Evolutionary conservation across 768 basidiomycete genomes (phyloP), one percentile per base, ranked within the genome.

Genomic region (Suillus ampliporus): DNA sequence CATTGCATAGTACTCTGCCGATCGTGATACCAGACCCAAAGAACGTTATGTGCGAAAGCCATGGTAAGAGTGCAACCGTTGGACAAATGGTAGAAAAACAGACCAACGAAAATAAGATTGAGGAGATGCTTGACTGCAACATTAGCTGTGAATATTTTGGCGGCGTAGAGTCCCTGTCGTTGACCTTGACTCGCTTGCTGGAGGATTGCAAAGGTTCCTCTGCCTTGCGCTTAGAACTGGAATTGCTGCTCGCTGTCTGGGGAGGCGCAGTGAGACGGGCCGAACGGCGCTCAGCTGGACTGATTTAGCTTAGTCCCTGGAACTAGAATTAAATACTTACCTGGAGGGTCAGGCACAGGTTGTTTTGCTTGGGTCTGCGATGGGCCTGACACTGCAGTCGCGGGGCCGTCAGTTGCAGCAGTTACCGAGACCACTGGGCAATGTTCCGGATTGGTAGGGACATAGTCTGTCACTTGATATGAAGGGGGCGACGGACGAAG

Each of bases 131-230:
- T 26, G 15, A 44, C 21, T 17, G 23, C 44, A 17, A 47, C 10
- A 59, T 59, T 21, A 26, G 58, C 21, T 23, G 58, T 6, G 21
- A 59, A 47, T 41, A 59, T 59, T 46, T 59, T 41, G 21, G 44
- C 58, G 31, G 31, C 31, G 31, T 31, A 31, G 31, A 31, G 31
- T 31, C 31, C 31, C 6, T 31, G 31, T 3, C 31, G 4, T 31
- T 31, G 31, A 31, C 31, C 31, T 31, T 31, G 6, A 31, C 31
- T 31, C 31, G 31, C 31, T 31, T 31, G 31, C 31, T 31, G 31
- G 31, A 31, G 31, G 31, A 31, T 31, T 31, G 31, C 31, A 31
- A 31, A 31, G 3, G 31, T 3, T 31, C 6, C 31, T 31, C 31
- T 31, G 31, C 31, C 6, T 31, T 31, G 31, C 31, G 31, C 31